phyloP scores from a whole-genome alignment of 768 basidiomycete species.

The Russula compacta region DNA sequence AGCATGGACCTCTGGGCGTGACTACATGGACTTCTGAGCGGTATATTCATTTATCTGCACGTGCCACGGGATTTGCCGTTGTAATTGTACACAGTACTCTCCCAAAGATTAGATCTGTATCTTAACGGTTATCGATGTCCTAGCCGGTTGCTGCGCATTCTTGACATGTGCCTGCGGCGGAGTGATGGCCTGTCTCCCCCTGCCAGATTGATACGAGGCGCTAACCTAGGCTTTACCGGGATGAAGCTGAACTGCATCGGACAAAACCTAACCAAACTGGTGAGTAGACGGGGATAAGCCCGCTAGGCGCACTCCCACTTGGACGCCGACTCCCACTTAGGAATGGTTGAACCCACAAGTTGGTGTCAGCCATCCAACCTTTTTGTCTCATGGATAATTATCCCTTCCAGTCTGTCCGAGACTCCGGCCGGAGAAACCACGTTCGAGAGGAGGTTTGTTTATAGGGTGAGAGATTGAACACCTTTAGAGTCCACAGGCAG shows the following conservation, averaged over 20 bases:
- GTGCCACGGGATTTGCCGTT: neutral
- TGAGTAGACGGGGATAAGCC: neutral
- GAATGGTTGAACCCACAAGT: neutral
- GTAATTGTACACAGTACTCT: conserved; percentile 13
- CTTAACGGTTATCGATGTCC: neutral
- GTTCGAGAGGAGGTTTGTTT: neutral
- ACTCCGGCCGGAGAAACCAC: neutral
- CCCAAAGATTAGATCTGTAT: conserved; percentile 5
- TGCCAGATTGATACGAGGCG: too few relatives aligned
- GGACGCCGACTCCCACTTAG: neutral
- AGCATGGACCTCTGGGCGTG: conserved; percentile 21
- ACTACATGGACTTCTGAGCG: conserved; percentile 24
- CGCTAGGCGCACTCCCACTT: neutral
- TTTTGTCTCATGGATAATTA: neutral
- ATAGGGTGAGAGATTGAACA: neutral
- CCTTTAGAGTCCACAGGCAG: neutral
- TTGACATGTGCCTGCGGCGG: neutral
- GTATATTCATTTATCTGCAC: neutral
- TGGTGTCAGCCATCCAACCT: neutral
- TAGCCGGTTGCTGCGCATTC: neutral
- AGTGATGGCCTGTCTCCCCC: neutral
- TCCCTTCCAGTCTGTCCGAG: neutral
- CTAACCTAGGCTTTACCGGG: too few relatives aligned
- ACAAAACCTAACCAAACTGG: too few relatives aligned
- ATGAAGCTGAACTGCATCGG: too few relatives aligned